Base-by-base conservation (phyloP, 2,329 filamentous ascomycete genomes). In the Stachybotrys chartarum region DNA sequence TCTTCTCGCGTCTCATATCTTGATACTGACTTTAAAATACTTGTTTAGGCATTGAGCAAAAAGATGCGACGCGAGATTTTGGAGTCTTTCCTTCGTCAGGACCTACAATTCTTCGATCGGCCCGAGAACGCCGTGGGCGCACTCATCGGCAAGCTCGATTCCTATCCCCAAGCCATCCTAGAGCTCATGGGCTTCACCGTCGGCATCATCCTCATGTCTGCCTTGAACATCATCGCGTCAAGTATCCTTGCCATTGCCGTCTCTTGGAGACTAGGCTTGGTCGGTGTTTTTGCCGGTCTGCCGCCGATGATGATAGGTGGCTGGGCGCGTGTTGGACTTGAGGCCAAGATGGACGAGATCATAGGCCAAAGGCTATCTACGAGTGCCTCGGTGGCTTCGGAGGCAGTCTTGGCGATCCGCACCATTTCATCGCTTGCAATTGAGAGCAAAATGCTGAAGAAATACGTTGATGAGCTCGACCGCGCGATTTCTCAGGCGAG, bases 111-210 rank as follows among this genome's bases (percentile, higher is more conserved):
- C 56, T 72, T 72, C 39, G 70, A 72, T 45, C 59, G 63, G 0
- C 57, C 63, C 0, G 65, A 68, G 31, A 70, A 72, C 57, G 64
- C 65, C 6, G 63, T 66, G 0, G 72, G 71, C 0, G 64, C 71
- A 1, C 59, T 75, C 10, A 63, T 64, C 3, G 65, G 65, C n/a
- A n/a, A n/a, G n/a, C n/a, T n/a, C n/a, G n/a, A n/a, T n/a, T n/a
- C n/a, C n/a, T n/a, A n/a, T n/a, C n/a, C n/a, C n/a, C n/a, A n/a
- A n/a, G n/a, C 73, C 1, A 68, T 80, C 2, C 66, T 76, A 7
- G 77, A 79, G 42, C 66, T 81, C 3, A 68, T 79, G 50, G 71
- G 73, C 2, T 64, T 71, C 50, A 80, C 73, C 47, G 59, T 78
- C 7, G 68, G 65, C 1, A 56, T 78, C 6, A 70, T 80, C 12